Base-by-base conservation (phyloP, 2,329 filamentous ascomycete species). In the Sclerotinia trifoliorum region DNA sequence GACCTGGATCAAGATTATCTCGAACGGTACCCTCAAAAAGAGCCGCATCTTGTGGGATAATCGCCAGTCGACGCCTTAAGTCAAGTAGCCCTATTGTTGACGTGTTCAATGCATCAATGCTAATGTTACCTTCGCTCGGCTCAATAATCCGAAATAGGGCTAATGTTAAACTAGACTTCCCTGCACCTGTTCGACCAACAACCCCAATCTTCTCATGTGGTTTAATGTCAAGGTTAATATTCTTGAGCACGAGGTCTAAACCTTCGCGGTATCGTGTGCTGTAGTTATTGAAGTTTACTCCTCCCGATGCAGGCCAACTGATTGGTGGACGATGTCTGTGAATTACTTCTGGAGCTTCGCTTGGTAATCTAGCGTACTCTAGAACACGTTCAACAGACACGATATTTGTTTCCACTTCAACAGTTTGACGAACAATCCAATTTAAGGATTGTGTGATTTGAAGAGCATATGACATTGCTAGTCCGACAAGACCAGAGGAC, bases 321-420 rank as follows among this genome's bases (percentile, higher is more conserved):
- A 93, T 92, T 13, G 93, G 89, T 52, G 95, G 94, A 61, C 94
- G 86, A 78, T 91, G 90, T 80, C 92, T 90, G 76, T 92, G 90
- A 74, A 98, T 91, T 73, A 98, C 92, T 78, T 99, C 95, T 10
- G 94, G 93, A 63, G 95, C 94, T 81, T 99, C 95, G 79, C 91
- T 95, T 35, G 94, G 94, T 71, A 99, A 85, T 63, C 87, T 86
- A 68, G 94, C 92, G 80, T 99, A 99, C 80, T 99, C 96, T 62
- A 99, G 88, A 60, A 99, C 94, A 77, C 95, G 91, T 84, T 99
- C 95, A 49, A 99, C 95, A 13, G 94, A 97, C 57, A 99, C 94
- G 76, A 99, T 99, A 80, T 99, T 99, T n/a, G 94, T 98, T 83
- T 99, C 96, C n/a, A 99, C 95, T 80, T 99, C 96, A 46, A 99